Conservation (phyloP, 345 rosid genomes). For the Noccaea caerulescens region DNA sequence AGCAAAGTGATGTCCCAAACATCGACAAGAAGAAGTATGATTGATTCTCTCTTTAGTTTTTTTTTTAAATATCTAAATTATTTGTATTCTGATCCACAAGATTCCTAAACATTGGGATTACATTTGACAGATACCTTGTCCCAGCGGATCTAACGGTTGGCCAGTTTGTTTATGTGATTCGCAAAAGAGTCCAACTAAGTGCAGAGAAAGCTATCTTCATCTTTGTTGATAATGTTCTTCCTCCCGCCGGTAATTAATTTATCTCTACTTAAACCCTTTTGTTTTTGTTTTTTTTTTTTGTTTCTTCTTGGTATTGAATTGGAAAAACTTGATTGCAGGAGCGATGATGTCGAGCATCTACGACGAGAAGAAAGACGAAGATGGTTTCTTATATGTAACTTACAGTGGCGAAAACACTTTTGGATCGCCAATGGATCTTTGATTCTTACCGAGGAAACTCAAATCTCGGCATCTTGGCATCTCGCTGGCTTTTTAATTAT, state of each 20-base stretch:
- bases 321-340: constrained; percentile 30
- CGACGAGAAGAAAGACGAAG: constrained; percentile 45
- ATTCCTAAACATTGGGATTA: neutral
- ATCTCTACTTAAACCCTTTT: neutral
- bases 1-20: constrained; percentile 26
- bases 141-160: constrained; percentile 60
- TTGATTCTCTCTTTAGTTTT: neutral
- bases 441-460: neutral
- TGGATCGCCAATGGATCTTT: constrained; percentile 30
- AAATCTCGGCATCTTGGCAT: neutral
- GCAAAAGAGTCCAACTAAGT: constrained; percentile 58
- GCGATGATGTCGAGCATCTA: constrained; percentile 55
- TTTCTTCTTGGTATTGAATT: neutral
- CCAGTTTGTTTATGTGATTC: constrained; percentile 55
- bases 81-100: neutral
- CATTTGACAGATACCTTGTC: constrained; percentile 49
- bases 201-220: constrained; percentile 62
- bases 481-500: neutral
- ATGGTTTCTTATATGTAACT: constrained; percentile 57
- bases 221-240: constrained; percentile 53
- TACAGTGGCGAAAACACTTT: constrained; percentile 64
- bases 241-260: constrained; percentile 38
- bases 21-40: constrained; percentile 41
- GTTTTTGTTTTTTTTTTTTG: neutral
- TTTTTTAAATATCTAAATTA: neutral